Evolutionary conservation across 371 early-diverging fungal genomes (phyloP).

Genomic region (Rhizopus delemar): DNA sequence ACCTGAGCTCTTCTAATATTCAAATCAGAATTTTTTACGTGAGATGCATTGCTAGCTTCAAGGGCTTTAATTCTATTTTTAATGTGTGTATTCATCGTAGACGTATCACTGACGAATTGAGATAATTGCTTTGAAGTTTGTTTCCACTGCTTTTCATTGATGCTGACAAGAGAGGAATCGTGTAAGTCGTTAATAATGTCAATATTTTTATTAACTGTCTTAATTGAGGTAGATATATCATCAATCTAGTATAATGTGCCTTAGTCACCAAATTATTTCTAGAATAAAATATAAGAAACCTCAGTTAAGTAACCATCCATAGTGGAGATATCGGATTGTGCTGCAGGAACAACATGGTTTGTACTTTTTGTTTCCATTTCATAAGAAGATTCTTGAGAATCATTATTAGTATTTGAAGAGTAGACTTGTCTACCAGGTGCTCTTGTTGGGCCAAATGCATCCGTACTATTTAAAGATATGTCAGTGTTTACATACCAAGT

Average conservation of each 20-base stretch:
- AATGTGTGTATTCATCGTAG: constrained; percentile 49
- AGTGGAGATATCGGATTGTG: constrained; percentile 22
- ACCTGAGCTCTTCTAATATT: constrained; percentile 40
- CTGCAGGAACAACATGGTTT: constrained; percentile 17
- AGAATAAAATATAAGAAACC: constrained; percentile 8
- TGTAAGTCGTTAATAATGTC: constrained; percentile 64
- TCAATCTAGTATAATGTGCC: constrained; percentile 48
- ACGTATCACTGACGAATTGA: constrained; percentile 58
- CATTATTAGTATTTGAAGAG: constrained; percentile 2
- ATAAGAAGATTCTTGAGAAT: constrained; percentile 11
- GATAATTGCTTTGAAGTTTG: constrained; percentile 62
- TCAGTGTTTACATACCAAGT: background rate
- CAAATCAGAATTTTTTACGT: constrained; percentile 26
- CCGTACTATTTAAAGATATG: constrained; percentile 19
- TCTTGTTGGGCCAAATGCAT: constrained; percentile 38
- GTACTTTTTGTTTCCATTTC: constrained; percentile 20
- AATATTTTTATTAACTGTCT: constrained; percentile 57
- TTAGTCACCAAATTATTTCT: background rate
- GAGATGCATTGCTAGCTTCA: constrained; percentile 29
- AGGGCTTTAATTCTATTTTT: constrained; percentile 61
- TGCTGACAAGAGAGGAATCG: constrained; percentile 59
- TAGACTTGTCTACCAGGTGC: constrained; percentile 19
- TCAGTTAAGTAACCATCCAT: constrained; percentile 28
- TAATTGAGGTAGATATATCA: constrained; percentile 58
- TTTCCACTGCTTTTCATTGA: constrained; percentile 62